Percentiles rank a stretch among this genome's conserved stretches.
These are phyloP conservation scores for Bretziella fagacearum DNA, from an alignment of 2,329 filamentous ascomycete species.

Conservation along the genomic window DNA sequence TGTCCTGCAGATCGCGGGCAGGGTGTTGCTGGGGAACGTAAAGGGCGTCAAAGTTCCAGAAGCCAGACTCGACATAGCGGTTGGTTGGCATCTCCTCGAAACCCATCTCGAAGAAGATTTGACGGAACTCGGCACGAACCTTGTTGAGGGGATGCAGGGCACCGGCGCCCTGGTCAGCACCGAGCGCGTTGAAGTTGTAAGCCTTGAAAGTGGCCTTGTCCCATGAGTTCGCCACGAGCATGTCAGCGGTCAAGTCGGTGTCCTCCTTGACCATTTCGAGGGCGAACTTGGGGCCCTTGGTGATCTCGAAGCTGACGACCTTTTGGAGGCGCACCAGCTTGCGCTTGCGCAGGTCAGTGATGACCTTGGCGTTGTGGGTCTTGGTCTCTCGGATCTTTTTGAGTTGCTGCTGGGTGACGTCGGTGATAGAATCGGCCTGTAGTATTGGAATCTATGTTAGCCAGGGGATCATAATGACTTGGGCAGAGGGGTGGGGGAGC, in stretches of 20 bases:
- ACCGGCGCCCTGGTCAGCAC: slow-evolving; percentile 43
- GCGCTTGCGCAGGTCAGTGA: slow-evolving; percentile 76
- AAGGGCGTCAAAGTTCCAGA: slow-evolving; percentile 98
- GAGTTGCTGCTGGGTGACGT: slow-evolving; percentile 62
- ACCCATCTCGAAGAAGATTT: slow-evolving; percentile 98
- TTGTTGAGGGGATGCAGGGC: slow-evolving; percentile 66
- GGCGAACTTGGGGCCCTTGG: slow-evolving; percentile 77
- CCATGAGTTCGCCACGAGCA: slow-evolving; percentile 78
- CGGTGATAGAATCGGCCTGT: slow-evolving; percentile 56
- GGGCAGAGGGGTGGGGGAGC: no score
- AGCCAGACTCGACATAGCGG: slow-evolving; percentile 85
- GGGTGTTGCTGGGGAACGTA: slow-evolving; percentile 97
- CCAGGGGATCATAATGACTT: no score
- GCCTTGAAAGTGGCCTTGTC: slow-evolving; percentile 80
- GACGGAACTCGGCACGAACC: slow-evolving; percentile 85
- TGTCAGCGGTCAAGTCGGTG: slow-evolving; percentile 86
- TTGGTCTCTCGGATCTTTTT: slow-evolving; percentile 53
- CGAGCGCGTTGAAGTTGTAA: slow-evolving; percentile 55
- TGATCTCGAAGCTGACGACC: slow-evolving; percentile 65
- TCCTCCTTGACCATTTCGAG: slow-evolving; percentile 81
- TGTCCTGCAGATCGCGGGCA: slow-evolving; percentile 91
- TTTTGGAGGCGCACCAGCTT: slow-evolving; percentile 77
- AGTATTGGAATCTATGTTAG: no score
- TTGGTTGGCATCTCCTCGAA: slow-evolving; percentile 97
- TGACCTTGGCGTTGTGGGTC: slow-evolving; percentile 56